Evolutionary conservation across 1,139 yeast species (phyloP), one percentile per base, ranked within the genome.

Genomic region (Candida anutae): DNA sequence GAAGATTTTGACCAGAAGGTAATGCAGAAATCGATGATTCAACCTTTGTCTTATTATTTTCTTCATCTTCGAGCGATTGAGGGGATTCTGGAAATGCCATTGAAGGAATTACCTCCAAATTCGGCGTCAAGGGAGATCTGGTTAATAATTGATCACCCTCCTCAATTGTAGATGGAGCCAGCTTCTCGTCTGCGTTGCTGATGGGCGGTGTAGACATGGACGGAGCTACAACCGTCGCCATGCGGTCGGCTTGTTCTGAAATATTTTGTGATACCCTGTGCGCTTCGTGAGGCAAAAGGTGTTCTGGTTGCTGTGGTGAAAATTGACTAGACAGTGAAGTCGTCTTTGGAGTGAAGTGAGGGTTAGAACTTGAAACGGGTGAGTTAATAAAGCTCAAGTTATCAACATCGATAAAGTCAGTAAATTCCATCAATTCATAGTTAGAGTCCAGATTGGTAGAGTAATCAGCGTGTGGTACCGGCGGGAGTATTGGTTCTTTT

Each of bases 341-440:
- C 11, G 12, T 6, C 12, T 11, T 6, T 10, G 8, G 13, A 6
- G 8, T 6, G 10, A 10, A n/a, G 12, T 10, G 5, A 6, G 22
- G 13, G 22, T 6, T n/a, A n/a, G n/a, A n/a, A n/a, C n/a, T n/a
- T n/a, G n/a, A n/a, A n/a, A n/a, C n/a, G 11, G 46, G 47, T 4
- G 45, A 39, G 17, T 35, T 25, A 4, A 51, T 42, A 30, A 61
- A 57, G 37, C 55, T 57, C 38, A 60, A 47, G 36, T 58, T 50
- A 16, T 62, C 85, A 41, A 77, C 74, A 45, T 78, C 76, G 28
- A 80, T 74, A 44, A 72, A 71, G 36, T 76, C 79, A 24, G 79
- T 71, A 40, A 79, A 74, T 40, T 78, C 87, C 28, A 34, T 48
- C 25, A 48, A 53, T 2, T 41, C 50, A 9, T 33, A 24, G 20